phyloP scores from a whole-genome alignment of 179 eudicot species.

The Carnegiea gigantea region DNA sequence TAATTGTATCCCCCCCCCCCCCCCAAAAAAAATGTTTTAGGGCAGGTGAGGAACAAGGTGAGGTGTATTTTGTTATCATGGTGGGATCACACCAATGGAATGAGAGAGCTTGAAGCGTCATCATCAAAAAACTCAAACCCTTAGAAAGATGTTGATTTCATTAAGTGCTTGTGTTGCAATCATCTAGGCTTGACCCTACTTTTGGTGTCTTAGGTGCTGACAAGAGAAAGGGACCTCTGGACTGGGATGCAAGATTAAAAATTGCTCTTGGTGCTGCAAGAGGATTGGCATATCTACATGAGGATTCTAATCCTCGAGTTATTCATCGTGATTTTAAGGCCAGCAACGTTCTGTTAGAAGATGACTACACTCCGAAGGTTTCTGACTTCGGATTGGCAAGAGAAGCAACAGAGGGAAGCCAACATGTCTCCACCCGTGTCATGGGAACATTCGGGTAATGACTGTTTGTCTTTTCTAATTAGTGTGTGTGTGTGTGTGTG shows the following conservation, averaged over 20 bases:
- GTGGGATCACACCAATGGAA: no score
- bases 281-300: constrained; percentile 96
- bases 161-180: not conserved
- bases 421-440: constrained; percentile 84
- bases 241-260: constrained; percentile 92
- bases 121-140: not conserved
- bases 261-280: constrained; percentile 99
- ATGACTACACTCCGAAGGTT: constrained; percentile 90
- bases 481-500: not conserved
- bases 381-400: constrained; percentile 97
- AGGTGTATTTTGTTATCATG: not conserved
- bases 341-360: constrained; percentile 80
- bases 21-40: no score
- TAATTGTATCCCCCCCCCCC: no score
- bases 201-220: constrained; percentile 56
- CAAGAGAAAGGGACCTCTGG: constrained; percentile 61
- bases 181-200: constrained; percentile 5
- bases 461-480: not conserved
- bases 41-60: no score
- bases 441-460: constrained; percentile 99
- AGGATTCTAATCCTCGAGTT: constrained; percentile 96
- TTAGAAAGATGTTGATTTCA: not conserved
- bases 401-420: constrained; percentile 95
- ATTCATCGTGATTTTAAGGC: constrained; percentile 96
- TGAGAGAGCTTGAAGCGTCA: not conserved